These are phyloP conservation scores for Perilla frutescens DNA, from an alignment of 257 asterid species.

Conservation along the genomic window DNA sequence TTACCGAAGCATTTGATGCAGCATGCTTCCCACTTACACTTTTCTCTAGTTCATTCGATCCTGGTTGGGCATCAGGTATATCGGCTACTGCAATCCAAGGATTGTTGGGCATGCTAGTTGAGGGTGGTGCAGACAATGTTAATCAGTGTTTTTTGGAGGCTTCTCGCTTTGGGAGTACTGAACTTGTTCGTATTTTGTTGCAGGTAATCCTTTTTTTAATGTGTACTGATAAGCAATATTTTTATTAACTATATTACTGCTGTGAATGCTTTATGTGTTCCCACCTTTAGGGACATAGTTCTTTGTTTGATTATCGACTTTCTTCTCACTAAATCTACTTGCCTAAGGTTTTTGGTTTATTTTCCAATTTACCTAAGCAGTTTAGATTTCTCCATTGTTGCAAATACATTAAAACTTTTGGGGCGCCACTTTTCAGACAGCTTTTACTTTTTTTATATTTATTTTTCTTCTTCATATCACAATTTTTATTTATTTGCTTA, in stretches of 20 bases:
- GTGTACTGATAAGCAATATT: conserved; percentile 25
- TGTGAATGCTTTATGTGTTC: conserved; percentile 9
- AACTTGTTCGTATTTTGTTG: conserved; percentile 94
- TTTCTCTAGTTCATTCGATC: conserved; percentile 95
- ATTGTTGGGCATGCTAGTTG: conserved; percentile 90
- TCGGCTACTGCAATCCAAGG: conserved; percentile 96
- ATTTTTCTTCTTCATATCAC: too few species aligned
- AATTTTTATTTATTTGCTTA: background rate
- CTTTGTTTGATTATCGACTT: background rate
- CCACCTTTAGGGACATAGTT: background rate
- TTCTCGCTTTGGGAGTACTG: conserved; percentile 98
- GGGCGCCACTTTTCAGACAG: too few species aligned
- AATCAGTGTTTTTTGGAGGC: conserved; percentile 99
- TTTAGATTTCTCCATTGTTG: background rate
- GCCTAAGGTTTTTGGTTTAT: background rate
- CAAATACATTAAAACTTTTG: background rate
- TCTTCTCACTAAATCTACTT: background rate
- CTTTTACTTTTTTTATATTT: too few species aligned
- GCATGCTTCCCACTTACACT: conserved; percentile 99
- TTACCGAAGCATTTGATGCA: conserved; percentile 99
- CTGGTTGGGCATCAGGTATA: conserved; percentile 98
- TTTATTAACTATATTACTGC: conserved; percentile 7
- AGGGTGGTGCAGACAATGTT: conserved; percentile 98
- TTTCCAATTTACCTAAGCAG: conserved; percentile 3
- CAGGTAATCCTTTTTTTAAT: conserved; percentile 61